Conservation (phyloP, 2,329 filamentous ascomycete species). For the Setomelanomma holmii region DNA sequence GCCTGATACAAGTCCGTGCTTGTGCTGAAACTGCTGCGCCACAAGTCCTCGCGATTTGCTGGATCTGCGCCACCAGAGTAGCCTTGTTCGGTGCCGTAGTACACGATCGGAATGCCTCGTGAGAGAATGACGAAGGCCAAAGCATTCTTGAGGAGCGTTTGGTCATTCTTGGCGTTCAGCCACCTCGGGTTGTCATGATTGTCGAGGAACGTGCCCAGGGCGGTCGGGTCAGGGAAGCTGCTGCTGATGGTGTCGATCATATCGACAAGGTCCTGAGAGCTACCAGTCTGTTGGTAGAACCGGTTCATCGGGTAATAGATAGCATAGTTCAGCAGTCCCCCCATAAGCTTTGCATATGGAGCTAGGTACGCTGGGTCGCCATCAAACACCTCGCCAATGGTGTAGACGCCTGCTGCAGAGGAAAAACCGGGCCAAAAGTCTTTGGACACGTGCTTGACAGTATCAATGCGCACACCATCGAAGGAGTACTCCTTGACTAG, state of each 20-base stretch:
- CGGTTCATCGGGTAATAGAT: conserved; percentile 52
- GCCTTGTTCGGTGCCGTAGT: conserved; percentile 50
- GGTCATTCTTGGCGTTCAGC: conserved; percentile 45
- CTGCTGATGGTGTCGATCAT: conserved; percentile 44
- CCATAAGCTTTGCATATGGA: conserved; percentile 62
- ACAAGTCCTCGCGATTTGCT: conserved; percentile 51
- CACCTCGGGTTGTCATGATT: conserved; percentile 52
- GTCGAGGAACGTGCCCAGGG: conserved; percentile 48
- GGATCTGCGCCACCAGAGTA: conserved; percentile 48
- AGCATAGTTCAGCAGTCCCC: conserved; percentile 69
- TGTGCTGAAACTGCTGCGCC: conserved; percentile 47
- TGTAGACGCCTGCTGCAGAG: conserved; percentile 63
- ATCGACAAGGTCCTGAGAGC: conserved; percentile 41
- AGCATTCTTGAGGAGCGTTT: conserved; percentile 47
- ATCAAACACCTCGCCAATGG: conserved; percentile 67
- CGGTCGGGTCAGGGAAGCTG: conserved; percentile 42
- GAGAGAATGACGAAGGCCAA: conserved; percentile 48
- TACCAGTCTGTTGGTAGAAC: conserved; percentile 44
- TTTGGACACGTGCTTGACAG: conserved; percentile 67
- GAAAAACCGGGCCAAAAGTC: conserved; percentile 65
- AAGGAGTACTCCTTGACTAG: conserved; percentile 41
- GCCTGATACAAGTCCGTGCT: conserved; percentile 36
- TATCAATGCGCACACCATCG: conserved; percentile 68
- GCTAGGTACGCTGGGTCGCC: conserved; percentile 60
- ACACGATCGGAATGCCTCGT: conserved; percentile 50